Evolutionary conservation across 352 stramenopile species (phyloP).

Genomic region (Pythium coloratum): DNA sequence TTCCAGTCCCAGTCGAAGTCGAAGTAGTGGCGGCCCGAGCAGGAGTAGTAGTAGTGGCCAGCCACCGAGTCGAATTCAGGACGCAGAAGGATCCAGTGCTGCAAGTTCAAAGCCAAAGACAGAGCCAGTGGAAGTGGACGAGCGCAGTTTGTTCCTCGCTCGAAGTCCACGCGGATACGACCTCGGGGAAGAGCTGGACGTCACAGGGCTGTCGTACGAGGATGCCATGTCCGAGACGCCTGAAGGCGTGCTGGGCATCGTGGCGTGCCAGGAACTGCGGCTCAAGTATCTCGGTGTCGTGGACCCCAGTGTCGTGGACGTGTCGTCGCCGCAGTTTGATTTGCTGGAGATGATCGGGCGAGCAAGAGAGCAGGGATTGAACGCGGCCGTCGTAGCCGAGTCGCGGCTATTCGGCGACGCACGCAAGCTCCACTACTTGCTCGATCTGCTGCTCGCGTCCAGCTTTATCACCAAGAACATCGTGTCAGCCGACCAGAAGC

Average conservation of each 20-base stretch:
- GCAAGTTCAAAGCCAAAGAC: constrained; percentile 1
- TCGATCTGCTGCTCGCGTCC: constrained; percentile 69
- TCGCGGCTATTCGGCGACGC: constrained; percentile 66
- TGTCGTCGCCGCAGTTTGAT: constrained; percentile 69
- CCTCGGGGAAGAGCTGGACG: constrained; percentile 60
- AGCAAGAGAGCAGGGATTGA: constrained; percentile 54
- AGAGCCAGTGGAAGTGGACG: constrained; percentile 34
- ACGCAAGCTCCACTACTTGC: constrained; percentile 78
- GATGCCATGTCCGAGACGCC: constrained; percentile 48
- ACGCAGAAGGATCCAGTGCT: not conserved
- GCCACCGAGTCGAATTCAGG: constrained; percentile 11
- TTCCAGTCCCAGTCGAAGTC: constrained; percentile 18
- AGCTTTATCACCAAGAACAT: constrained; percentile 79
- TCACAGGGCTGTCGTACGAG: constrained; percentile 50
- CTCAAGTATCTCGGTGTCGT: constrained; percentile 70
- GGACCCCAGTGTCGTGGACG: constrained; percentile 54
- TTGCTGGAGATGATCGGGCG: constrained; percentile 78
- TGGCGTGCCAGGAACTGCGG: constrained; percentile 66
- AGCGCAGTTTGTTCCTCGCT: constrained; percentile 42
- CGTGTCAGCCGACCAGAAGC: constrained; percentile 55
- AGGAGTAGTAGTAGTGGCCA: not conserved
- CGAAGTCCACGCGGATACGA: constrained; percentile 66
- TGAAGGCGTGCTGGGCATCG: constrained; percentile 58
- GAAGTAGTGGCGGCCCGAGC: constrained; percentile 12
- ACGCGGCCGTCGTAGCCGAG: constrained; percentile 54